Base-by-base conservation (phyloP, 805 yeast genomes). In the Maudiozyma turicensis region DNA sequence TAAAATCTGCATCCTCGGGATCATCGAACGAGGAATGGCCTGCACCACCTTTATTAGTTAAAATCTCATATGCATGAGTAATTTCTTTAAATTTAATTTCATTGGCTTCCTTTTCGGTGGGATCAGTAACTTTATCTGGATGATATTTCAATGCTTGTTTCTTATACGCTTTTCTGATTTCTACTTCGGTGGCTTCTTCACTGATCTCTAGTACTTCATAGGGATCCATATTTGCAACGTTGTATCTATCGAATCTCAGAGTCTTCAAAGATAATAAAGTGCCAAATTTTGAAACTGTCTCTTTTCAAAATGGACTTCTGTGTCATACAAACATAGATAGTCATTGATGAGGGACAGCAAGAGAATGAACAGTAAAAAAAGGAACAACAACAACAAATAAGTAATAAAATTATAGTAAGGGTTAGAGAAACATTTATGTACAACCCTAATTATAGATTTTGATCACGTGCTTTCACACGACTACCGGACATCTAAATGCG, bases 121-220 rank as follows among this genome's bases (percentile, higher is more conserved):
- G 79, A 54, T 80, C 86, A 0, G 78, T 63, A 1, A 80, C 89
- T 63, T 93, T 91, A 65, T 91, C 98, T 0, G 98, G 98, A 66
- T 91, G 98, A 58, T 82, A 78, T 51, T 73, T 71, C 39, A 91
- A 72, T 9, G 98, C 98, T 45, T 88, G 74, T 57, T 81, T 84
- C 55, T 95, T 76, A 67, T 87, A 91, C 0, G 96, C 95, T 64
- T 78, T 81, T 58, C 83, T 83, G 62, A 91, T 86, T 54, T 90
- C 96, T 1, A 68, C 69, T 33, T 77, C 67, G 1, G 87, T 68
- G 0, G 96, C 95, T 15, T 76, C 72, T 2, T 73, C 63, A 6
- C 76, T 78, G 5, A 89, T 79, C 38, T 87, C 95, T 26, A 89
- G 73, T 3, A 86, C 69, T 43, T 77, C 87, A 67, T 88, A 89